phyloP scores from a whole-genome alignment of 2,329 filamentous ascomycete species.

The Pseudogymnoascus sp. region DNA sequence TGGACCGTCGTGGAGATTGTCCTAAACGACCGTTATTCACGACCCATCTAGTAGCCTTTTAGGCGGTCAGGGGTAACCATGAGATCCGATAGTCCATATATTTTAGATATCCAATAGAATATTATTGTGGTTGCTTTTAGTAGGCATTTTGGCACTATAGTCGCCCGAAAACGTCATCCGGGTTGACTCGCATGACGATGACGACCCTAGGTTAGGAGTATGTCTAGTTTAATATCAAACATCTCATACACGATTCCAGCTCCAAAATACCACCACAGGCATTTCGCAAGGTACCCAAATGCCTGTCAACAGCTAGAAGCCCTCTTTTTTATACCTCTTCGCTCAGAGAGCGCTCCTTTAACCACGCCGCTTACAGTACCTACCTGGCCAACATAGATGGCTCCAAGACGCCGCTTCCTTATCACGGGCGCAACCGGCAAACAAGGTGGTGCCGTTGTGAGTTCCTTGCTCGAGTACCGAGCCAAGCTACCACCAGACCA shows the following conservation, averaged over 20 bases:
- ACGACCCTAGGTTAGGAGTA: neutral
- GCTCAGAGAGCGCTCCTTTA: no score
- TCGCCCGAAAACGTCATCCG: neutral
- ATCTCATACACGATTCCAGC: neutral
- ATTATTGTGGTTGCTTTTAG: no score
- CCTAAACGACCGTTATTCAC: no score
- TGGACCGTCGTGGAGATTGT: no score
- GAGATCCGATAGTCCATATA: no score
- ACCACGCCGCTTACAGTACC: no score
- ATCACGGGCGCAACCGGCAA: constrained; percentile 30
- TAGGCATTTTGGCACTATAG: neutral
- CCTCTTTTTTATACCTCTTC: neutral
- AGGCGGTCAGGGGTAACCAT: no score
- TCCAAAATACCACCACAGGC: neutral
- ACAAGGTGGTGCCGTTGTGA: constrained; percentile 29
- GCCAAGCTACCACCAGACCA: constrained; percentile 13
- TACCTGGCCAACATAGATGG: neutral
- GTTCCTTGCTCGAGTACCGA: constrained; percentile 12
- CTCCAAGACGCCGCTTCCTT: constrained; percentile 18
- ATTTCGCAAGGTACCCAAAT: neutral
- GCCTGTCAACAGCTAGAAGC: neutral
- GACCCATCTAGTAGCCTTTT: no score
- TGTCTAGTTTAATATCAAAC: neutral
- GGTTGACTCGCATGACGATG: neutral
- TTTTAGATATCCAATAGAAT: no score